Base-by-base conservation (phyloP, 305 asterid genomes). In the Fraxinus baroniana region DNA sequence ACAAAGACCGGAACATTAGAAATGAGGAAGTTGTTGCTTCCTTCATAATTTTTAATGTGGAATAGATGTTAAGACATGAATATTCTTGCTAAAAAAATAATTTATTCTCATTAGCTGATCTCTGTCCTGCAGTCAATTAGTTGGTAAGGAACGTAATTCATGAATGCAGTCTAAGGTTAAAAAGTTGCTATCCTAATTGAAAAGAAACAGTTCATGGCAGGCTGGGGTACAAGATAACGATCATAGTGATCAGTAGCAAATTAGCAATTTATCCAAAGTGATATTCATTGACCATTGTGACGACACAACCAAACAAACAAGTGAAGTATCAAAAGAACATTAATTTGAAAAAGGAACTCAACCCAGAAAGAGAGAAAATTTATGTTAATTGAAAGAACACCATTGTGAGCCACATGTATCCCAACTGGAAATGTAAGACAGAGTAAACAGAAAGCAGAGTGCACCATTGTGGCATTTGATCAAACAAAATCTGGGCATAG, bases 161-260 rank as follows among this genome's bases (percentile, higher is more conserved):
- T 30, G 2, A 20, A 49, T n/a, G 5, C 7, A 3, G n/a, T 28
- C 52, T 9, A 20, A 28, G 60, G 30, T 17, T 78, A 60, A 18
- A 32, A 74, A 37, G 15, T 12, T 13, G 36, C 36, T 26, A 13
- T 28, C 18, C 4, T 26, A 22, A 26, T 66, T 66, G 36, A 37
- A 35, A 24, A 12, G 4, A 76, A 24, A 26, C 12, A 20, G 64
- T 8, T 30, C n/a, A 3, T 12, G 17, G 17, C 22, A 24, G 26
- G 26, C 26, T 13, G 18, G 12, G 73, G 0, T 52, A 89, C 93
- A 91, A 62, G 79, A 82, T 91, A 91, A 33, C 85, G 90, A 70
- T 90, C 86, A 83, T 90, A 91, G 74, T 85, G 83, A 88, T 91
- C 93, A 36, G 78, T 85, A 52, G 90, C 88, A 72, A 85, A 24